Evolutionary conservation across 2,329 filamentous ascomycete species (phyloP).

Genomic region (Fusarium nodosum): DNA sequence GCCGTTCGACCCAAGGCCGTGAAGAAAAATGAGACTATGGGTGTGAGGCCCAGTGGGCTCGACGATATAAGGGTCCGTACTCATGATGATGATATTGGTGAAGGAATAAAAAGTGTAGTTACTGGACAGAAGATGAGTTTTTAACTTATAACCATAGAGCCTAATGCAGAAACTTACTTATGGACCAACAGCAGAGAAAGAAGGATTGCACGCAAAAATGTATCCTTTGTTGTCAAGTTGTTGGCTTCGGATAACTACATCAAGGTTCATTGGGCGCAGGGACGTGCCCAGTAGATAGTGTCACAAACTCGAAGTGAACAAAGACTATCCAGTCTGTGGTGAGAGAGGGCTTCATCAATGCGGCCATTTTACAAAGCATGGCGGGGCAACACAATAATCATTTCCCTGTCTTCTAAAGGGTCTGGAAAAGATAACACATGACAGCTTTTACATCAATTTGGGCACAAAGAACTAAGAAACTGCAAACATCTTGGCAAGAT

Average conservation of each 20-base stretch:
- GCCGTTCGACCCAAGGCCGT: conserved; percentile 53
- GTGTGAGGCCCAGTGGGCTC: conserved; percentile 45
- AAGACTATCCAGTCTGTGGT: not conserved
- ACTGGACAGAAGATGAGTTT: not conserved
- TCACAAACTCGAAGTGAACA: not conserved
- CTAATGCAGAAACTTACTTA: not conserved
- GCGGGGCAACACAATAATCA: not conserved
- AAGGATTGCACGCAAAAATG: not conserved
- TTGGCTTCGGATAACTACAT: not conserved
- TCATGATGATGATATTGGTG: not conserved
- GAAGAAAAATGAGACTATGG: conserved; percentile 51
- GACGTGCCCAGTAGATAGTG: not conserved
- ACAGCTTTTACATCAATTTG: not conserved
- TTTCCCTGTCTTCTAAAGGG: not conserved
- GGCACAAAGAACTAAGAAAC: no score
- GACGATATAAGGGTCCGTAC: conserved; percentile 30
- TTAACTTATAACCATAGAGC: not conserved
- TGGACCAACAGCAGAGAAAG: not conserved
- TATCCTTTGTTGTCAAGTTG: not conserved
- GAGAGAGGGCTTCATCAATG: not conserved
- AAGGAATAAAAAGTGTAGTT: not conserved
- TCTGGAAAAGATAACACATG: not conserved
- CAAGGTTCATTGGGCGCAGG: not conserved
- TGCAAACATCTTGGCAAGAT: no score
- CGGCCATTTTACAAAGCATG: not conserved